These are phyloP conservation scores for Cinchona pubescens DNA, from an alignment of 257 asterid species.

Conservation along the genomic window DNA sequence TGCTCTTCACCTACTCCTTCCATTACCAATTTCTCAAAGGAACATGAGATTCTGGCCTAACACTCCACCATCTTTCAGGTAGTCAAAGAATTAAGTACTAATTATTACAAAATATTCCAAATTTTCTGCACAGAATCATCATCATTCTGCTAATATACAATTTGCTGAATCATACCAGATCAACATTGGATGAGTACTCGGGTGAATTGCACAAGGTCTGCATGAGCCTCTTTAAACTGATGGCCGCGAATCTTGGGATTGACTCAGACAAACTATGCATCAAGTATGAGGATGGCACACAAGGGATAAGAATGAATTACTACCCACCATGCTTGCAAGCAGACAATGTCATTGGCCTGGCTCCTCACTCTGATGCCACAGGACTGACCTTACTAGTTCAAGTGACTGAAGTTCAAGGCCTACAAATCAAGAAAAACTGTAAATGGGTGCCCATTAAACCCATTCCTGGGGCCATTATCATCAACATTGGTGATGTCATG, in stretches of 20 bases:
- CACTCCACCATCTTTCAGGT: conserved; percentile 33
- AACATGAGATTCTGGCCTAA: conserved; percentile 31
- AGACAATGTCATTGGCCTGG: conserved; percentile 34
- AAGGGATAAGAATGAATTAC: too few relatives aligned
- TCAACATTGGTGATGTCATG: conserved; percentile 34
- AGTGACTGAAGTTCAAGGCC: conserved; percentile 32
- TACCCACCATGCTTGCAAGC: conserved; percentile 33
- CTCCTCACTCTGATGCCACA: conserved; percentile 40
- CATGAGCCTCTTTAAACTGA: conserved; percentile 17
- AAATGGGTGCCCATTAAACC: conserved; percentile 28
- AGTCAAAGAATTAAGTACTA: too few relatives aligned
- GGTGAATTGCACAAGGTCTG: conserved; percentile 22
- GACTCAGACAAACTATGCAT: conserved; percentile 21
- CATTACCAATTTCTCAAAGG: conserved; percentile 2
- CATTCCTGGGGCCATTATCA: conserved; percentile 26
- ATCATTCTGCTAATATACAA: neutral
- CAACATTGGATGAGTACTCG: conserved; percentile 34
- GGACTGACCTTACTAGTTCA: conserved; percentile 32
- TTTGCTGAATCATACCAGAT: conserved; percentile 9
- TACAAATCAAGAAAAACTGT: conserved; percentile 28
- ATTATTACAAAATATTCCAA: too few relatives aligned
- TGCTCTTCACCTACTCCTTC: neutral
- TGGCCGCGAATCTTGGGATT: conserved; percentile 35
- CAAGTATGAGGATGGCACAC: conserved; percentile 30
- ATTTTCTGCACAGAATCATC: too few relatives aligned